A percentile compares a stretch with the other conserved stretches of the same genome.
Evolutionary conservation across 257 asterid species (phyloP).

Genomic region (Forsythia viridissima): DNA sequence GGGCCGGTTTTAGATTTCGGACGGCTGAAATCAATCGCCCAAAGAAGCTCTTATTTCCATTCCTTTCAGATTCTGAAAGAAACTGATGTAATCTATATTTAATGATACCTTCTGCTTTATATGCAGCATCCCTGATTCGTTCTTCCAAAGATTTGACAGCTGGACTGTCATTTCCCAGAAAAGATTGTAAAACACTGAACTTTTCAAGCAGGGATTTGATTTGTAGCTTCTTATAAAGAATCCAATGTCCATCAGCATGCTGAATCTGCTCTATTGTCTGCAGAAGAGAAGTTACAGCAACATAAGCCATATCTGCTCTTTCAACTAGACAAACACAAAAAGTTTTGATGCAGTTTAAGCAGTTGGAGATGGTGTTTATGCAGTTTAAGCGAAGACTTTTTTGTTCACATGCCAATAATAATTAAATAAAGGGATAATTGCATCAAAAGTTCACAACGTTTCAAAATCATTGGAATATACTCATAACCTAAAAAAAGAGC

Average conservation of each 20-base stretch:
- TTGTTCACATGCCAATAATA: too few relatives aligned
- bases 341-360: neutral
- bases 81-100: neutral
- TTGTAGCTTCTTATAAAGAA: neutral
- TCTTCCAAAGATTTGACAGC: neutral
- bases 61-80: too few relatives aligned
- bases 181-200: neutral
- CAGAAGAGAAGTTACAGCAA: conserved; percentile 1
- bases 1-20: too few relatives aligned
- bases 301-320: conserved; percentile 2
- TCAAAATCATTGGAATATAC: too few relatives aligned
- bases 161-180: neutral
- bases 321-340: neutral
- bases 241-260: neutral
- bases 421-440: too few relatives aligned
- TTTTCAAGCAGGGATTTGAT: neutral
- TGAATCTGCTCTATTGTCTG: neutral
- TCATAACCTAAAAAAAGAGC: too few relatives aligned
- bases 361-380: neutral
- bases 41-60: neutral
- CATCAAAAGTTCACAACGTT: too few relatives aligned
- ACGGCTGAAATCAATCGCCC: neutral
- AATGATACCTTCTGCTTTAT: neutral
- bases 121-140: neutral
- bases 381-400: too few relatives aligned